Base-by-base conservation (phyloP, 2,329 filamentous ascomycete species). In the Rhynchosporium agropyri region DNA sequence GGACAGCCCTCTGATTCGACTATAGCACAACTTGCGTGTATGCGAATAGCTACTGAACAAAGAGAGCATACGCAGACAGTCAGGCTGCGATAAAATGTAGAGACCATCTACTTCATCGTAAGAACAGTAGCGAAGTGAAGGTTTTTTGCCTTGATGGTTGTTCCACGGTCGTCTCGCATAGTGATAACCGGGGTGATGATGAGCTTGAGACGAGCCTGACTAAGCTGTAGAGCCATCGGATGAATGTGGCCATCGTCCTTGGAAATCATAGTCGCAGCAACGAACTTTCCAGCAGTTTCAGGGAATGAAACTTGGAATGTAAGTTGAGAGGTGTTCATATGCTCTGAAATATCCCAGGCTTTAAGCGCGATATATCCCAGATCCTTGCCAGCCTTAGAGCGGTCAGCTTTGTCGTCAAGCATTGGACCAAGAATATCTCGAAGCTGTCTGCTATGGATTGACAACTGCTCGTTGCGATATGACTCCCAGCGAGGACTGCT, bases 171-270 rank as follows among this genome's bases (percentile, higher is more conserved):
- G 65, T 84, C 82, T 38, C 82, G 78, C 68, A 83, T 79, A 1
- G 81, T 84, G 51, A 85, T 78, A 8, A 81, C 78, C 0, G 83
- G 83, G 0, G 83, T 84, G 4, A 83, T 80, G 33, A 83, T 80
- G 1, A 84, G 76, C 59, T 80, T 79, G n/a, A 86, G 72, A 4
- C 83, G 79, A 74, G 77, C 80, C 68, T 84, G 81, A 68, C 77
- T 77, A 5, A 77, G 74, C 74, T 84, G 81, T 26, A 85, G 72
- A 58, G 79, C 75, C 60, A 76, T 71, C 0, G 78, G 74, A 42
- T 79, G 76, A 33, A 75, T 68, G 42, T 71, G 66, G 29, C 77
- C 76, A 50, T 77, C 76, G 73, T 82, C 82, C 42, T 67, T 69
- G 1, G 70, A 67, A 51, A 75, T 73, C 79, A 82, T 86, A 67